Conservation (phyloP, 495 filamentous ascomycete genomes). For the Podospora pseudopauciseta region DNA sequence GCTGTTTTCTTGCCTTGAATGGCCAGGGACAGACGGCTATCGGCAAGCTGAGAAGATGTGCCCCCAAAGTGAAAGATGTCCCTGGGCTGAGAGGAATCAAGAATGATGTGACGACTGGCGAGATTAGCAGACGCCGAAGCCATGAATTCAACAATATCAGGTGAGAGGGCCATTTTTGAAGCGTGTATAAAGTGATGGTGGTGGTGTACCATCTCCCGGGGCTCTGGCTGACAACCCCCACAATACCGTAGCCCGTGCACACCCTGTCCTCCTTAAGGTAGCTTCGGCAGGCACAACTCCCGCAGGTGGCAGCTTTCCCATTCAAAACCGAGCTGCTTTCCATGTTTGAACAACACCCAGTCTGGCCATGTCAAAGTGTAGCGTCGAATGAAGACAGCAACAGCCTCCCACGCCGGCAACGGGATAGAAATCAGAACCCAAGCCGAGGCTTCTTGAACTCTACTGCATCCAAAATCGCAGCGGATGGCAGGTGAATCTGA, state of each 20-base stretch:
- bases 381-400: no score
- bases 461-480: no score
- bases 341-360: no score
- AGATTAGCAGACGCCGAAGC: conserved; percentile 24
- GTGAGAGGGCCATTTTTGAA: conserved; percentile 36
- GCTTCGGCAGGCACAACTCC: not conserved
- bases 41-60: conserved; percentile 12
- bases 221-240: not conserved
- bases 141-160: conserved; percentile 33
- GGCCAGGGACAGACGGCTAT: conserved; percentile 23
- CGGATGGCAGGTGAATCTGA: no score
- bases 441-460: no score
- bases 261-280: not conserved
- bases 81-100: conserved; percentile 22
- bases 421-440: no score
- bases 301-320: not conserved
- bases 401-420: no score
- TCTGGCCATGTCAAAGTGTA: no score
- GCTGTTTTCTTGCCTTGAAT: conserved; percentile 32
- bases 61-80: conserved; percentile 34
- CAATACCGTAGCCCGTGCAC: not conserved
- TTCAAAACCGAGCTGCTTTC: not conserved
- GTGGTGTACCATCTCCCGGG: no score
- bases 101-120: conserved; percentile 11
- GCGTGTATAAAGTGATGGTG: no score